Conservation (phyloP, 2,329 filamentous ascomycete species). For the Colletotrichum chrysophilum region DNA sequence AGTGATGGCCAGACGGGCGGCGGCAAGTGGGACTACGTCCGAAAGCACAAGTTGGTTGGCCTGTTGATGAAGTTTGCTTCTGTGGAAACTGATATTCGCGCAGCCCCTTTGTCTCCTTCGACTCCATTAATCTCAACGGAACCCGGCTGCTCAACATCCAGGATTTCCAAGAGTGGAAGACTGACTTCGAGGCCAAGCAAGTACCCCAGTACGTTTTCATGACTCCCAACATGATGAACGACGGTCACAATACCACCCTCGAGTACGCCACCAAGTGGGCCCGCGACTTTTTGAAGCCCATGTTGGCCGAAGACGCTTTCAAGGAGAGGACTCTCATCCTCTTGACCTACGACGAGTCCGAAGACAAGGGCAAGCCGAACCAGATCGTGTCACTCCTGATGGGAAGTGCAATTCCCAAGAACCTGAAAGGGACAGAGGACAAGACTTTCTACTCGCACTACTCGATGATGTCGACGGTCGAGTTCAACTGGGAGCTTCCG, state of each 20-base stretch:
- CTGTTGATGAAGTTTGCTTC: neutral
- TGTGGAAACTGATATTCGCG: constrained; percentile 21
- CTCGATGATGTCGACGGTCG: constrained; percentile 43
- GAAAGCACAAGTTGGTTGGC: constrained; percentile 24
- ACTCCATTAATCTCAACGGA: constrained; percentile 43
- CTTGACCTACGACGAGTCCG: constrained; percentile 64
- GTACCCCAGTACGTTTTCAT: constrained; percentile 72
- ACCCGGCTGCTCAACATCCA: constrained; percentile 63
- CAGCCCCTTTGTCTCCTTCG: constrained; percentile 47
- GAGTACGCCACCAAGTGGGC: constrained; percentile 58
- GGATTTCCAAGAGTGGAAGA: constrained; percentile 66
- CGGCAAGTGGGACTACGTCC: constrained; percentile 31
- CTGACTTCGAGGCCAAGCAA: constrained; percentile 57
- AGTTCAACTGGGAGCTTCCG: constrained; percentile 48
- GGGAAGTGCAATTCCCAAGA: constrained; percentile 55
- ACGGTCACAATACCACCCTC: constrained; percentile 66
- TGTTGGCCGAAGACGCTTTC: constrained; percentile 55
- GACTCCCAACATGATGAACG: constrained; percentile 68
- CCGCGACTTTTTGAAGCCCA: constrained; percentile 55
- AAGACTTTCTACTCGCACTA: constrained; percentile 53
- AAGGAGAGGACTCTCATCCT: constrained; percentile 59
- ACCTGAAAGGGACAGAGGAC: constrained; percentile 55
- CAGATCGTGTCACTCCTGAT: constrained; percentile 59
- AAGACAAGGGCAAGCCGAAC: constrained; percentile 57
- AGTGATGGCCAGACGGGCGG: constrained; percentile 37